Conservation (phyloP, 352 stramenopile species). For the Pythium oligandrum region DNA sequence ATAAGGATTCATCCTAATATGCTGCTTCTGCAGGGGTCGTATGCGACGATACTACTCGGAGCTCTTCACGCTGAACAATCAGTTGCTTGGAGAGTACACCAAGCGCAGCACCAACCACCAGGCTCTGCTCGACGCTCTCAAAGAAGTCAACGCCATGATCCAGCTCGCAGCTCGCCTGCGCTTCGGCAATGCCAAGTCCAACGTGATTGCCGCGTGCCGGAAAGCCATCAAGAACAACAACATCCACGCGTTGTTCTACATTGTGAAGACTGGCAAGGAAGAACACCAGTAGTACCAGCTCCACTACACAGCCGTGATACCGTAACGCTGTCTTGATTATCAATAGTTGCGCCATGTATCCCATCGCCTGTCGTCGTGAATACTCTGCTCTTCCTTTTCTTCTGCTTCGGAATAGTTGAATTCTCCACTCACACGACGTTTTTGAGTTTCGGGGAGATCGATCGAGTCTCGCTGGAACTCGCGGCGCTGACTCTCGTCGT, state of each 20-base stretch:
- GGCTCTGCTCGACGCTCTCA: constrained; percentile 84
- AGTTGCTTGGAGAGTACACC: constrained; percentile 89
- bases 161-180: constrained; percentile 85
- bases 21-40: constrained; percentile 27
- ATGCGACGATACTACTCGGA: constrained; percentile 90
- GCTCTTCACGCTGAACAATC: constrained; percentile 88
- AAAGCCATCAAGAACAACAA: constrained; percentile 90
- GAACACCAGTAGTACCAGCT: constrained; percentile 44
- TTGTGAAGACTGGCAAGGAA: constrained; percentile 82
- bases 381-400: no score
- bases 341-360: not conserved
- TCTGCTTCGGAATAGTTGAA: no score
- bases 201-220: constrained; percentile 75
- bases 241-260: constrained; percentile 83
- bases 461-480: no score
- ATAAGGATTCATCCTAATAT: not conserved
- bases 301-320: no score
- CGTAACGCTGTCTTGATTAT: no score
- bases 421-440: no score
- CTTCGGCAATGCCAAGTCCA: constrained; percentile 81
- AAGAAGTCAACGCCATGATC: constrained; percentile 92
- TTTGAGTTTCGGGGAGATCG: no score
- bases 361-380: no score
- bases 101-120: constrained; percentile 92
- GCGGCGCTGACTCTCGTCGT: not conserved